A percentile compares a stretch with the other conserved stretches of the same genome.
These are phyloP conservation scores for Meripilus lineatus DNA, from an alignment of 1,284 basidiomycete genomes.

Conservation along the genomic window DNA sequence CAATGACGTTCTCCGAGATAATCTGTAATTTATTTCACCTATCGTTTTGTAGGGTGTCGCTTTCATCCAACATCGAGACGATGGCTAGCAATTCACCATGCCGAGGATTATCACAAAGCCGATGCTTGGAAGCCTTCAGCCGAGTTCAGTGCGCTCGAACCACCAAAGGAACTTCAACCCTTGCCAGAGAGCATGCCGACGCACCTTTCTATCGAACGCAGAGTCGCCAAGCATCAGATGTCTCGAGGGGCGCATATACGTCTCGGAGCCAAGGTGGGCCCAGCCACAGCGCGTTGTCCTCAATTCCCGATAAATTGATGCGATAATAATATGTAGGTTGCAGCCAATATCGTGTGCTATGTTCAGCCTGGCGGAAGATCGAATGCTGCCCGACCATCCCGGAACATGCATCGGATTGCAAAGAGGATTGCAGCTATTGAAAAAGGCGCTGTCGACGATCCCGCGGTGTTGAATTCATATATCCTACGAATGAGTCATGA, in stretches of 20 bases:
- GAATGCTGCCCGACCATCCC: slow-evolving; percentile 19
- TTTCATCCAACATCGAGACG: no score
- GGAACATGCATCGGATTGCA: slow-evolving; percentile 22
- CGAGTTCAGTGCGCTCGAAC: background rate
- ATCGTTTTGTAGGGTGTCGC: no score
- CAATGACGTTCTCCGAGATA: no score
- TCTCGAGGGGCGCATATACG: slow-evolving; percentile 42
- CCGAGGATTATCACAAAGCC: background rate
- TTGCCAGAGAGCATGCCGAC: slow-evolving; percentile 37
- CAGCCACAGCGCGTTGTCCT: no score
- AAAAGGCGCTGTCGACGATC: slow-evolving; percentile 15
- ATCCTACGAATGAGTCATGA: slow-evolving; percentile 15
- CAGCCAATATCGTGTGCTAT: slow-evolving; percentile 28
- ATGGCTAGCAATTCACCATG: slow-evolving; percentile 2
- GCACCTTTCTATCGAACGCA: slow-evolving; percentile 41
- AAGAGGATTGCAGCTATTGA: slow-evolving; percentile 18
- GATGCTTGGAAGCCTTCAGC: slow-evolving; percentile 27
- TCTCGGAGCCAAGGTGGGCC: slow-evolving; percentile 53
- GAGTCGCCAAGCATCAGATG: slow-evolving; percentile 37
- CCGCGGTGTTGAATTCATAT: slow-evolving; percentile 9
- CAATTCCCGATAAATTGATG: background rate
- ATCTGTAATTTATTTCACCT: no score
- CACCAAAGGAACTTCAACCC: slow-evolving; percentile 11
- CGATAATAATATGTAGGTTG: slow-evolving; percentile 19
- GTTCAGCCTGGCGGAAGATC: slow-evolving; percentile 20